Percentiles rank a stretch among this genome's conserved stretches.
These are phyloP conservation scores for Ustilago curta DNA, from an alignment of 1,284 basidiomycete genomes.

Conservation along the genomic window DNA sequence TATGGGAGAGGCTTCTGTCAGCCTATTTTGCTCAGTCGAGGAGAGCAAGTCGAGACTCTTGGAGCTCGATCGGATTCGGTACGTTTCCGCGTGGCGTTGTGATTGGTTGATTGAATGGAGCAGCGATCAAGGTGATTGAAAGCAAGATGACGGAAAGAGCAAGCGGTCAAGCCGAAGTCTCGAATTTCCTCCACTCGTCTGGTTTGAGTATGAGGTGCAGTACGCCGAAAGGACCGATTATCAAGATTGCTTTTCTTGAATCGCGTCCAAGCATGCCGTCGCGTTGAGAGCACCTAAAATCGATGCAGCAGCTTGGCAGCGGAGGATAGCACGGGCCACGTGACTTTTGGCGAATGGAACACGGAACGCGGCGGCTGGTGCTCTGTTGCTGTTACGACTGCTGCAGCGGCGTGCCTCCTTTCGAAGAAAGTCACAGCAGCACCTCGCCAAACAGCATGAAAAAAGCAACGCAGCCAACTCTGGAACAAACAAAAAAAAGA, in stretches of 20 bases:
- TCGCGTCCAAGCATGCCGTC: slow-evolving; percentile 7
- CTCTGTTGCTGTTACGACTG: background rate
- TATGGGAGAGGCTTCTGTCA: too few species aligned
- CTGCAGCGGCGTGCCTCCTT: background rate
- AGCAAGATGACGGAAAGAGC: too few species aligned
- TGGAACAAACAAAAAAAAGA: slow-evolving; percentile 7
- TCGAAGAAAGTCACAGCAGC: background rate
- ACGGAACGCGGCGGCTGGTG: slow-evolving; percentile 2
- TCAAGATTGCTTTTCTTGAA: background rate
- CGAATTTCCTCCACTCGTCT: background rate
- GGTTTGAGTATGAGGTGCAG: background rate
- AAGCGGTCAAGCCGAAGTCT: too few species aligned
- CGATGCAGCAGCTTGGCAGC: background rate
- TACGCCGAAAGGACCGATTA: slow-evolving; percentile 3
- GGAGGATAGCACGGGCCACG: slow-evolving; percentile 5
- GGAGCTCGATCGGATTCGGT: too few species aligned
- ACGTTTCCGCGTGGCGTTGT: too few species aligned
- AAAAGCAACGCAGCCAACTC: background rate
- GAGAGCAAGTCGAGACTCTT: too few species aligned
- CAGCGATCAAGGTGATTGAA: too few species aligned
- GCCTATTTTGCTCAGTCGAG: too few species aligned
- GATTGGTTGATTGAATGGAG: too few species aligned
- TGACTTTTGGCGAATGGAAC: background rate
- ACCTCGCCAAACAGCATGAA: slow-evolving; percentile 7
- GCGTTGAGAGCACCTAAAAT: slow-evolving; percentile 3